Evolutionary conservation across 2,329 filamentous ascomycete genomes (phyloP).

Genomic region (Microcyclospora pomicola): DNA sequence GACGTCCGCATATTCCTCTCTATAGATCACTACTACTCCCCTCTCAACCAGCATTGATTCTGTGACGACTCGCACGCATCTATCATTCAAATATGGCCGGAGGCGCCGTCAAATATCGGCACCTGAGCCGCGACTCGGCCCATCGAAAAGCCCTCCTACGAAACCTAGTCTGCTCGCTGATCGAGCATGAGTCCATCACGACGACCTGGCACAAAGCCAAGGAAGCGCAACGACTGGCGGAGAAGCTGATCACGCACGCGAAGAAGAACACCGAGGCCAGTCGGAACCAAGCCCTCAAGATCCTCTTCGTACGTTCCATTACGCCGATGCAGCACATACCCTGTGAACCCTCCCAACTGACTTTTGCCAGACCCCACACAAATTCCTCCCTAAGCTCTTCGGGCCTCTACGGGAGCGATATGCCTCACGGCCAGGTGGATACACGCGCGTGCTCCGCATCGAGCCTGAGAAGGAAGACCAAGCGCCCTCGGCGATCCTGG

Average conservation of each 20-base stretch:
- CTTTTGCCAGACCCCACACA: conserved; percentile 45
- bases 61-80: not conserved
- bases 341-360: conserved; percentile 1
- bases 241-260: conserved; percentile 85
- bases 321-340: not conserved
- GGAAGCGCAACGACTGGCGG: conserved; percentile 83
- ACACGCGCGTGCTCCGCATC: conserved; percentile 85
- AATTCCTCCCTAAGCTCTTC: conserved; percentile 75
- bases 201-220: conserved; percentile 97
- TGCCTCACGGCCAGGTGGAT: conserved; percentile 65
- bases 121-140: conserved; percentile 70
- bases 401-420: conserved; percentile 71
- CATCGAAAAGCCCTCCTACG: conserved; percentile 87
- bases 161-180: conserved; percentile 88
- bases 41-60: too few species aligned
- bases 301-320: conserved; percentile 51
- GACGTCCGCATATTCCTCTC: not conserved
- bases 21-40: too few species aligned
- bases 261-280: conserved; percentile 85
- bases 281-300: conserved; percentile 57
- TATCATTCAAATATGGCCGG: conserved; percentile 56
- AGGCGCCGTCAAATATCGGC: conserved; percentile 73
- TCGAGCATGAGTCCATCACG: conserved; percentile 82
- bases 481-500: conserved; percentile 77
- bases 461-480: conserved; percentile 83